Evolutionary conservation across 2,329 filamentous ascomycete species (phyloP), one percentile per base, ranked within the genome.

Genomic region (Scleromitrula shiraiana): DNA sequence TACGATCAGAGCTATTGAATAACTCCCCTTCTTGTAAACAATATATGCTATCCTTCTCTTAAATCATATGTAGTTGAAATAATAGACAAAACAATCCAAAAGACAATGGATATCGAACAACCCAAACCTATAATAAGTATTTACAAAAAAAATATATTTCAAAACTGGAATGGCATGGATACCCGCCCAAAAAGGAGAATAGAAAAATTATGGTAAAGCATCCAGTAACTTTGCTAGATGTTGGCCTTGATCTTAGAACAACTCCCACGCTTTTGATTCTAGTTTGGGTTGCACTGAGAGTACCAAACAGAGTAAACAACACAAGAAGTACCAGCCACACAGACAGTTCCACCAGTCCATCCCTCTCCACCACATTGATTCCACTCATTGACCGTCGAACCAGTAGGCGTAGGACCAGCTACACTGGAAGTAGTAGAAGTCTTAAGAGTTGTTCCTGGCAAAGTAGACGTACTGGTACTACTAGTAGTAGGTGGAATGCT

Each of bases 371-470:
- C 58, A 33, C 58, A 60, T 41, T 53, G 40, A 15, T 37, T 48
- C 45, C 38, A 52, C 9, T 51, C 42, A 36, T 29, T 20, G 3
- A 53, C 48, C 50, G 30, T n/a, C 4, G 47, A 27, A 12, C 36
- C 19, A 7, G 45, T 53, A 2, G 41, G 32, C 12, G 41, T 43
- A 2, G 47, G 48, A 17, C n/a, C n/a, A n/a, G 51, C 56, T 5
- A 55, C 51, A 7, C 54, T 56, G 20, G 56, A 58, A 4, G 59
- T 56, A 14, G 55, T 50, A 1, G 55, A 56, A 17, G 50, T 44
- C 1, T 51, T 55, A 8, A 48, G 49, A 1, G 53, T 52, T 5
- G 59, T 53, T 2, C 59, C 53, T 40, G 51, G 51, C 1, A 52
- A 52, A 8, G 56, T 58, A 0, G 51, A 46, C 29, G 50, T 51